Base-by-base conservation (phyloP, 2,329 filamentous ascomycete species). In the Neocatenulostroma microsporum region DNA sequence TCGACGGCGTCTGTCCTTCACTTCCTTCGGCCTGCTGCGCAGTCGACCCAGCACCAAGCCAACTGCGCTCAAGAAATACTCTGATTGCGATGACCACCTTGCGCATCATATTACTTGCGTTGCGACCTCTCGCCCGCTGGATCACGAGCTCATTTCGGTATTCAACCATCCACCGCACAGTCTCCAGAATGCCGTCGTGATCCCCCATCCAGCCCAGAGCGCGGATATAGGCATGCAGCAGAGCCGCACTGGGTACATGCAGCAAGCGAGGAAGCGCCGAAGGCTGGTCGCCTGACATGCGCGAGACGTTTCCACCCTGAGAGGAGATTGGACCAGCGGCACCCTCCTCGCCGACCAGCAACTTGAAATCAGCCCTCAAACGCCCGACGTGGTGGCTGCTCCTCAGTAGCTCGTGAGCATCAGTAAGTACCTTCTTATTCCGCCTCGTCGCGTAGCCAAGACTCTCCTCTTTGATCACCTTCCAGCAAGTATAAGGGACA, bases 191-290 rank as follows among this genome's bases (percentile, higher is more conserved):
- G 33, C 72, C 75, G 2, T 70, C 61, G 32, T 67, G 66, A 45
- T 84, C 76, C 23, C 70, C 71, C n/a, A 77, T 57, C 35, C 72
- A 69, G 1, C 74, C 80, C 15, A 86, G 62, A 1, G 74, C 69
- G 30, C 78, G 69, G 54, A 86, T 69, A 52, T 83, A 82, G 2
- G 66, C 62, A 47, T 82, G 74, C 1, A 76, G 52, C 24, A 69
- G 58, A 14, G 59, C 58, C 5, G 71, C 68, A 8, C 57, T 56
- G 9, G 78, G 62, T 10, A 63, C 55, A 24, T 65, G 58, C 6
- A 69, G 58, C 2, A 72, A 55, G 6, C 40, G 34, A 33, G 58
- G 41, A 3, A 61, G 41, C 19, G 17, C 13, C 6, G 20, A 8
- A 6, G 25, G n/a, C n/a, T n/a, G n/a, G n/a, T n/a, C n/a, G n/a